Evolutionary conservation across 2,329 filamentous ascomycete species (phyloP), one percentile per base, ranked within the genome.

Genomic region (Colletotrichum coccodes): DNA sequence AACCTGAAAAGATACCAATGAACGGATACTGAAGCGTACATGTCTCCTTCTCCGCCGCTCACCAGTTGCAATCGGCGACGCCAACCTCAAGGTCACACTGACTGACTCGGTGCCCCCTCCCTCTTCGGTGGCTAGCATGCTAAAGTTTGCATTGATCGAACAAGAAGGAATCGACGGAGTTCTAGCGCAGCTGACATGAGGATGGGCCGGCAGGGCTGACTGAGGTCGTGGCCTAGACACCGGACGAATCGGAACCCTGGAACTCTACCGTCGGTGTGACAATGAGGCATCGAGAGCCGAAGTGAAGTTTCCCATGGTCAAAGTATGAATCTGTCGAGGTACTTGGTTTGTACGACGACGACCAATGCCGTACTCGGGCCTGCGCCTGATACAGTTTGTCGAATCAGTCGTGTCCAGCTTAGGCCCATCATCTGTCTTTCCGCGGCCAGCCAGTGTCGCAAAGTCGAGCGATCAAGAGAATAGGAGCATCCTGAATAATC

Each of bases 1-100:
- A 32, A 26, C 46, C 52, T 26, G 34, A 47, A 64, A 40, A 69
- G 66, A 69, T 69, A 69, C 66, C 66, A 53, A 65, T 60, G 61
- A 69, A 66, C 62, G 49, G 61, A 66, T 56, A 57, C 54, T 62
- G 56, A 69, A 52, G 66, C 66, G 40, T 66, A 56, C 65, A 60
- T 65, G 58, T 56, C 30, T 50, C 30, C 44, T n/a, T 21, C 23
- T 38, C 16, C 30, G 21, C 32, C 28, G 23, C 32, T 40, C 38
- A 47, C 38, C 38, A 60, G 38, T n/a, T 54, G 49, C 46, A 21
- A 21, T 60, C 56, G 56, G 56, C 44, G 62, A 60, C 40, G 54
- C 49, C 54, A 49, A 8, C 18, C 32, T 16, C 28, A 23, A 28
- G 42, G 46, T 53, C n/a, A n/a, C n/a, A n/a, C n/a, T n/a, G 14